These are phyloP conservation scores for Cercophora newfieldiana DNA, from an alignment of 495 filamentous ascomycete species.

Conservation along the genomic window DNA sequence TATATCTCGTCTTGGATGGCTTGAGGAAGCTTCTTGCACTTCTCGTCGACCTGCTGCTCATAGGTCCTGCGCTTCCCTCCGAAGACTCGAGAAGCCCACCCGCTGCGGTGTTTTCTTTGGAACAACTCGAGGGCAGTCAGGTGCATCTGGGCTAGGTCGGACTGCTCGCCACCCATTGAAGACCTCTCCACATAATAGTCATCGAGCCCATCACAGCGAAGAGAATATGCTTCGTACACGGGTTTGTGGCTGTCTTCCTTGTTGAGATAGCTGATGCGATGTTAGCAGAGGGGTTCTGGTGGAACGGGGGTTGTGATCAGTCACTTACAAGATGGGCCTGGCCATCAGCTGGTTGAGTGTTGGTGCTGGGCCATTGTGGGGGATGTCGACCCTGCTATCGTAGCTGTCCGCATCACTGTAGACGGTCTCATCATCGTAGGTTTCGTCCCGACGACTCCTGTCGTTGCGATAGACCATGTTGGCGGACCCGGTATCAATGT, in stretches of 20 bases:
- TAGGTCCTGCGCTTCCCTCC: constrained; percentile 25
- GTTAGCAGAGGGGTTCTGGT: constrained; percentile 2
- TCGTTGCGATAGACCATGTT: not conserved
- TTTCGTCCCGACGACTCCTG: not conserved
- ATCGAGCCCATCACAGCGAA: not conserved
- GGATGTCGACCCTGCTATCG: not conserved
- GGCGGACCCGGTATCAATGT: too few relatives aligned
- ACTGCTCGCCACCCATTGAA: constrained; percentile 11
- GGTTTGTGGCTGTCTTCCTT: constrained; percentile 9
- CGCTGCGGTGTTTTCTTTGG: constrained; percentile 21
- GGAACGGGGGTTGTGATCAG: not conserved
- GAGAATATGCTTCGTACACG: constrained; percentile 15
- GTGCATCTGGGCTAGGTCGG: constrained; percentile 24
- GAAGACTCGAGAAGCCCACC: constrained; percentile 22
- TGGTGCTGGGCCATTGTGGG: not conserved
- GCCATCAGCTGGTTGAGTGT: not conserved
- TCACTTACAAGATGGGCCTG: constrained; percentile 5
- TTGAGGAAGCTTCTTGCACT: constrained; percentile 21
- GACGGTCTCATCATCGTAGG: not conserved
- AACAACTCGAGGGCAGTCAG: constrained; percentile 20
- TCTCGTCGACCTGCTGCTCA: constrained; percentile 28
- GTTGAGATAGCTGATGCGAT: constrained; percentile 3
- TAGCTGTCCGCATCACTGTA: not conserved
- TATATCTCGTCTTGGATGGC: constrained; percentile 14
- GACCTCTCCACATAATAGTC: not conserved